phyloP scores from a whole-genome alignment of 495 filamentous ascomycete genomes.

The Aspergillus saccharolyticus region DNA sequence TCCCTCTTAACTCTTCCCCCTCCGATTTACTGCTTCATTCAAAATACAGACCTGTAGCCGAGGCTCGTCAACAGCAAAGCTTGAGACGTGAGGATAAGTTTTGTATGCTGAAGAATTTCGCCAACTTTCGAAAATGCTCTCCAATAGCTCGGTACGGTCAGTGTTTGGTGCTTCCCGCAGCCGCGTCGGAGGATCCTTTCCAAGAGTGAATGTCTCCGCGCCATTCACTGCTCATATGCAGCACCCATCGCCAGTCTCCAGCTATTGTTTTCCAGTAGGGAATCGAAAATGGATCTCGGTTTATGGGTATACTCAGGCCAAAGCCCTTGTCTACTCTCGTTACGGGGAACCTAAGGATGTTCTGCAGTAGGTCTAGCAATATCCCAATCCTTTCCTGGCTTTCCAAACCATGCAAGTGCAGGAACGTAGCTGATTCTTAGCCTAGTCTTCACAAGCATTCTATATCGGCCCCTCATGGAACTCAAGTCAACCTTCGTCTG shows the following conservation, averaged over 20 bases:
- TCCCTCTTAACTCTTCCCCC: neutral
- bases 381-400: neutral
- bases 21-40: no score
- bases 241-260: constrained; percentile 22
- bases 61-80: no score
- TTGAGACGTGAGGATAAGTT: neutral
- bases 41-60: no score
- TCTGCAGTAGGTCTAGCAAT: constrained; percentile 49
- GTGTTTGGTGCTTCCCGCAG: constrained; percentile 15
- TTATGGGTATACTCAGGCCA: constrained; percentile 96
- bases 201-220: constrained; percentile 8
- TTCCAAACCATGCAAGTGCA: constrained; percentile 2
- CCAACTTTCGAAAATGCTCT: constrained; percentile 25
- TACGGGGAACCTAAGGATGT: constrained; percentile 84
- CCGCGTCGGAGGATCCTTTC: constrained; percentile 6
- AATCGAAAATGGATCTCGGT: constrained; percentile 53
- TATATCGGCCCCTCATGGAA: constrained; percentile 62
- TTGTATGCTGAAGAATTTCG: neutral
- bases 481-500: constrained; percentile 63
- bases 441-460: constrained; percentile 73
- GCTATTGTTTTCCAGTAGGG: constrained; percentile 3
- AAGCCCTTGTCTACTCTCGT: constrained; percentile 77
- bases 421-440: neutral
- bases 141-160: constrained; percentile 25
- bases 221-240: constrained; percentile 21